Percentiles rank a stretch among this genome's conserved stretches.
phyloP scores from a whole-genome alignment of 805 yeast genomes.

The Brettanomyces custersianus region DNA sequence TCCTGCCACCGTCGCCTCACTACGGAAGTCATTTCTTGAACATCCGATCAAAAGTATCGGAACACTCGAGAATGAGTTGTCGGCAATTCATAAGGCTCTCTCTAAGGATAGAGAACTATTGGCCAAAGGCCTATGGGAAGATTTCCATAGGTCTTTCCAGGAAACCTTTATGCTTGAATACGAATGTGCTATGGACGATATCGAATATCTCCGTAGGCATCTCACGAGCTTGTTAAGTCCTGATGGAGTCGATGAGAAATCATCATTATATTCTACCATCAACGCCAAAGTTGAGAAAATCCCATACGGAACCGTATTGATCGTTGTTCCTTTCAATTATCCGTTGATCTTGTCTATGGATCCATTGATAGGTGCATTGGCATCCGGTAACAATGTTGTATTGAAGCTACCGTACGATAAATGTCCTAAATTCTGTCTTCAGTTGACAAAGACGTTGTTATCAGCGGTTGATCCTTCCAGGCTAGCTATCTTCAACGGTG shows the following conservation, averaged over 20 bases:
- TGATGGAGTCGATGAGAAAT: constrained; percentile 28
- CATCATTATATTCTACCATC: constrained; percentile 24
- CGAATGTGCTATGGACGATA: constrained; percentile 40
- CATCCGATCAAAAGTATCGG: constrained; percentile 44
- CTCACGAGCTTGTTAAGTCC: constrained; percentile 57
- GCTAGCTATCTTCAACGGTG: constrained; percentile 65
- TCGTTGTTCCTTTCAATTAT: constrained; percentile 76
- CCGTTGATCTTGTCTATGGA: constrained; percentile 57
- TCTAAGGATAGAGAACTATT: constrained; percentile 48
- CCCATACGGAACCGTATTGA: constrained; percentile 58
- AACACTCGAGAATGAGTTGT: constrained; percentile 51
- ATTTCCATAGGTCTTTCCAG: constrained; percentile 53
- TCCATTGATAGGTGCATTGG: constrained; percentile 72
- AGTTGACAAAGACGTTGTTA: constrained; percentile 47
- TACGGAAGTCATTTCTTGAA: constrained; percentile 32
- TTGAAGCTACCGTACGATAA: constrained; percentile 64
- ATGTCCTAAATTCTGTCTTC: constrained; percentile 50
- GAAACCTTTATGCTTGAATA: constrained; percentile 62
- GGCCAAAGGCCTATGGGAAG: constrained; percentile 49
- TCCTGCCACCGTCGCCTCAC: constrained; percentile 33
- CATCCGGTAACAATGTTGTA: constrained; percentile 77
- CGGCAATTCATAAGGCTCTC: constrained; percentile 57
- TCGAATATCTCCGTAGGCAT: constrained; percentile 48
- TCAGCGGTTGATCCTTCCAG: constrained; percentile 47
- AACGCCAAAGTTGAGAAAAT: constrained; percentile 26